Evolutionary conservation across 1,284 basidiomycete genomes (phyloP).

Genomic region (Apiotrichum brassicae): DNA sequence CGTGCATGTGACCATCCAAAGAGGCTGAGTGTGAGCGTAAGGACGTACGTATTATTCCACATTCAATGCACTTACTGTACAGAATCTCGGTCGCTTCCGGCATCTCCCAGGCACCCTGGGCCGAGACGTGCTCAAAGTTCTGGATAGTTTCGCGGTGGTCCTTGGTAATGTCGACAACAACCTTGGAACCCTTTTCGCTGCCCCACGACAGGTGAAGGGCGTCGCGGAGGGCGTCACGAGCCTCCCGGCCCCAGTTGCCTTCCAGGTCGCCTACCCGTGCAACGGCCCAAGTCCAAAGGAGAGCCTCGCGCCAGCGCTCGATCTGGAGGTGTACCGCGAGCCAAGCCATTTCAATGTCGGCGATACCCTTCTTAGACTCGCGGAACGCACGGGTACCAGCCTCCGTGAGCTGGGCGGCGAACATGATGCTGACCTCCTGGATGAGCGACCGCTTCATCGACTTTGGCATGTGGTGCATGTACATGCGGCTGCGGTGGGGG

Average conservation of each 20-base stretch:
- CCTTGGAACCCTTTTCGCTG: conserved; percentile 8
- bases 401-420: conserved; percentile 20
- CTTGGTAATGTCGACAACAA: conserved; percentile 6
- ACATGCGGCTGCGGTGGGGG: conserved; percentile 22
- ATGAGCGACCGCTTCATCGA: conserved; percentile 21
- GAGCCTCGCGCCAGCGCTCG: conserved; percentile 41
- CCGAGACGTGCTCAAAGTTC: conserved; percentile 19
- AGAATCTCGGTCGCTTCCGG: conserved; percentile 8
- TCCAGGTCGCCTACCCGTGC: conserved; percentile 30
- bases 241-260: conserved; percentile 25
- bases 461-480: conserved; percentile 39
- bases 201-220: conserved; percentile 17
- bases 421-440: conserved; percentile 39
- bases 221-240: conserved; percentile 22
- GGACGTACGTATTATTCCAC: too few species aligned
- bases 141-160: conserved; percentile 22
- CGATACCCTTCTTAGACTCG: conserved; percentile 27
- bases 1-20: conserved; percentile 5
- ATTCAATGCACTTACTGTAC: background rate
- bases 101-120: conserved; percentile 24
- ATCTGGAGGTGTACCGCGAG: conserved; percentile 31
- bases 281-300: conserved; percentile 37
- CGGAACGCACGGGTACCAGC: conserved; percentile 33
- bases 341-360: conserved; percentile 38
- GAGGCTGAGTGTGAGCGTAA: too few species aligned